Percentiles rank a stretch among this genome's conserved stretches.
phyloP scores from a whole-genome alignment of 208 protist species.

The Trypanosoma vivax region DNA sequence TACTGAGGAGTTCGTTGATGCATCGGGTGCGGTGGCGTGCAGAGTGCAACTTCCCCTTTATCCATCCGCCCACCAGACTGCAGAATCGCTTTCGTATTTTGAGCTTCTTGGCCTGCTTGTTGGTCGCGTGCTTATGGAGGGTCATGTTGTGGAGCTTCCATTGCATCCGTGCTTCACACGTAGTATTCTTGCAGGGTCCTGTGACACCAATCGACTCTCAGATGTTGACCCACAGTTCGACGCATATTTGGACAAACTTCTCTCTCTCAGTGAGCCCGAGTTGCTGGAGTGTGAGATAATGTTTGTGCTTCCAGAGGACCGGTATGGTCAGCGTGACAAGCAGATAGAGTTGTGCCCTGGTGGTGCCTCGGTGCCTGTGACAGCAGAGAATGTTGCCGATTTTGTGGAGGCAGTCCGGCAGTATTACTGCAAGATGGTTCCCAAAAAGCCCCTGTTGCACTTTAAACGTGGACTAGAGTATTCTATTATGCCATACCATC shows the following conservation, averaged over 20 bases:
- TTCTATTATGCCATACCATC: constrained; percentile 37
- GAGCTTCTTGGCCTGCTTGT: constrained; percentile 61
- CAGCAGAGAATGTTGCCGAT: constrained; percentile 30
- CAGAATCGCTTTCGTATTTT: constrained; percentile 38
- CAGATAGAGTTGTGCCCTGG: constrained; percentile 19
- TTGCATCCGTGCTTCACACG: constrained; percentile 60
- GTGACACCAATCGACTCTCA: constrained; percentile 5
- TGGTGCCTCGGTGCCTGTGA: constrained; percentile 20
- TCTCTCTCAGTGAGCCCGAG: constrained; percentile 22
- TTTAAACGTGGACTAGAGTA: constrained; percentile 47
- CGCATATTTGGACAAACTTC: constrained; percentile 25
- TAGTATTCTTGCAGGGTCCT: constrained; percentile 33
- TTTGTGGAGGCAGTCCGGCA: constrained; percentile 30
- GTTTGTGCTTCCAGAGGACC: constrained; percentile 45
- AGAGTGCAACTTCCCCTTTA: constrained; percentile 24
- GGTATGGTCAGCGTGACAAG: not conserved
- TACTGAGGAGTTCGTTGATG: constrained; percentile 28
- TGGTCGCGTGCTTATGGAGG: constrained; percentile 50
- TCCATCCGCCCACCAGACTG: constrained; percentile 25
- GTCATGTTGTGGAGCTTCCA: constrained; percentile 34
- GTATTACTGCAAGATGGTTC: constrained; percentile 33
- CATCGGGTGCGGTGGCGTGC: not conserved
- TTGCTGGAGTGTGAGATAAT: constrained; percentile 41
- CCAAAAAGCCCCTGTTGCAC: constrained; percentile 23
- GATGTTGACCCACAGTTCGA: constrained; percentile 48